Evolutionary conservation across 2,329 filamentous ascomycete species (phyloP).

Genomic region (Pyricularia sp.): DNA sequence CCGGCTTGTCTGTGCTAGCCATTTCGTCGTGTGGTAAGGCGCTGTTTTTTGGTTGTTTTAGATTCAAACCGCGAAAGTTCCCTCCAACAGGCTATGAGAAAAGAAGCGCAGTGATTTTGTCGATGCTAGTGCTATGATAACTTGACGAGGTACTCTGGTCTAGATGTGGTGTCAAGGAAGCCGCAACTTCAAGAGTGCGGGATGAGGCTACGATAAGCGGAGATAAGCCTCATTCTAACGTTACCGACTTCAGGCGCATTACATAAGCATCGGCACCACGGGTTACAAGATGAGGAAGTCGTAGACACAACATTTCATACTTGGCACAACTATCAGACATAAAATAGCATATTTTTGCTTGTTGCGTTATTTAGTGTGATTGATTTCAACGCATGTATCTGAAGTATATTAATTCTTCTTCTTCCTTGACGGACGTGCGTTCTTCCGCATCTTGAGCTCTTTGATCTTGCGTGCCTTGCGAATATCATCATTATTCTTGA

Average conservation of each 20-base stretch:
- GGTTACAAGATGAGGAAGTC: not conserved
- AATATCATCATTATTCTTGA: conserved; percentile 74
- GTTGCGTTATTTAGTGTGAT: not conserved
- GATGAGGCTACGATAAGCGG: not conserved
- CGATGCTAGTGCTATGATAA: not conserved
- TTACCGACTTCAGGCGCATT: not conserved
- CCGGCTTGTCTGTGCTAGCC: conserved; percentile 37
- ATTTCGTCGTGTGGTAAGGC: not conserved
- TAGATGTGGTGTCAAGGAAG: not conserved
- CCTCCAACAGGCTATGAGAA: not conserved
- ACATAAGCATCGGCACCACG: not conserved
- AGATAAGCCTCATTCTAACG: not conserved
- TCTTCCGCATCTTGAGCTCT: conserved; percentile 74
- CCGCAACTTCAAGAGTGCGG: not conserved
- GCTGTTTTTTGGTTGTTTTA: not conserved
- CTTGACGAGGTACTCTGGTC: not conserved
- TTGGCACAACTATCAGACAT: not conserved
- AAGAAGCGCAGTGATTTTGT: not conserved
- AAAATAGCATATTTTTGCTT: not conserved
- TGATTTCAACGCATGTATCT: not conserved
- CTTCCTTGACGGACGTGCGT: conserved; percentile 56
- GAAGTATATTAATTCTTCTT: conserved; percentile 3
- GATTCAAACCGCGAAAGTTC: not conserved
- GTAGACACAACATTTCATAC: not conserved
- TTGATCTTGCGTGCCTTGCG: conserved; percentile 66